Evolutionary conservation across 75 land plant species (phyloP).

Genomic region (Sequoiadendron giganteum): DNA sequence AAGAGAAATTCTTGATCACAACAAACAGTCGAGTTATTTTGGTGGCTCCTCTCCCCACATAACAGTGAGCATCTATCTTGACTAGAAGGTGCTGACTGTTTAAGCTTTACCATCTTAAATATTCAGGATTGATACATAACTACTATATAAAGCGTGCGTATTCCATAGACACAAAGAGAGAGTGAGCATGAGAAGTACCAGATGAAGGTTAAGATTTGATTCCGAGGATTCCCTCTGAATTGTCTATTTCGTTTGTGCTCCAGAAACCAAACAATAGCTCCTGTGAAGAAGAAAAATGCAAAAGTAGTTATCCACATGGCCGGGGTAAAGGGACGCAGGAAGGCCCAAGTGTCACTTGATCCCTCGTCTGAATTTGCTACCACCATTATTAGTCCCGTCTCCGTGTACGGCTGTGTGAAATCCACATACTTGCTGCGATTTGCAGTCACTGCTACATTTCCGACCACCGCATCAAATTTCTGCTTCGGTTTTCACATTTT

Average conservation of each 20-base stretch:
- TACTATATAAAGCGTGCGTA: too few species aligned
- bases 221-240: too few species aligned
- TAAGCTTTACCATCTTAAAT: neutral
- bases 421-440: neutral
- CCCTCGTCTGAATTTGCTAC: too few species aligned
- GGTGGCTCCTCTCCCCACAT: conserved; percentile 24
- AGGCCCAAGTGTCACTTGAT: too few species aligned
- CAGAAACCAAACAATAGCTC: too few species aligned
- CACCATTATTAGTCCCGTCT: neutral
- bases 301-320: too few species aligned
- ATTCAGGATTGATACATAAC: too few species aligned
- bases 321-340: too few species aligned
- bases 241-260: too few species aligned
- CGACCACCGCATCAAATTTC: conserved; percentile 67
- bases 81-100: neutral
- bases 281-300: too few species aligned
- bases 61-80: conserved; percentile 1
- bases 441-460: neutral
- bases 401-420: neutral
- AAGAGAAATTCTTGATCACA: neutral
- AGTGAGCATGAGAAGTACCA: neutral
- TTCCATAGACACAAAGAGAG: too few species aligned
- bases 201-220: too few species aligned
- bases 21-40: conserved; percentile 13
- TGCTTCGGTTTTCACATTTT: conserved; percentile 20